Evolutionary conservation across 495 filamentous ascomycete species (phyloP).

Genomic region (Talaromyces stipitatus): DNA sequence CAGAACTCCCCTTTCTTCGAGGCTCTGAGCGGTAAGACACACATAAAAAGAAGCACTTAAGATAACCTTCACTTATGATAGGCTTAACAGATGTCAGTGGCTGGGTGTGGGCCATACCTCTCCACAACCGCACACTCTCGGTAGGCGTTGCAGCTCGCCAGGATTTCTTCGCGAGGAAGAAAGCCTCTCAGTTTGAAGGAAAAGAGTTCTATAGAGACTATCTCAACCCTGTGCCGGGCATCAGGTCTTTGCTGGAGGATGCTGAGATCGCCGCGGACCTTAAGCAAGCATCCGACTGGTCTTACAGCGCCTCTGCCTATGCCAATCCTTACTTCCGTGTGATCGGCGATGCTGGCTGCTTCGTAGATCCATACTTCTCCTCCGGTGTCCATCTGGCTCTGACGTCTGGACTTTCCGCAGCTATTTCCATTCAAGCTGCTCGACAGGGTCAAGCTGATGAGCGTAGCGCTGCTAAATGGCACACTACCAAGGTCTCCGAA

Average conservation of each 20-base stretch:
- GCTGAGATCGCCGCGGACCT: slow-evolving; percentile 25
- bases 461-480: slow-evolving; percentile 33
- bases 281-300: slow-evolving; percentile 35
- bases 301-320: slow-evolving; percentile 34
- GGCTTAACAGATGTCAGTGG: slow-evolving; percentile 15
- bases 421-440: slow-evolving; percentile 25
- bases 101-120: slow-evolving; percentile 29
- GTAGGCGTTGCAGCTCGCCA: slow-evolving; percentile 31
- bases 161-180: slow-evolving; percentile 20
- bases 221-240: slow-evolving; percentile 20
- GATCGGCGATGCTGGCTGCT: slow-evolving; percentile 34
- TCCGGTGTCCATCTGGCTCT: slow-evolving; percentile 45
- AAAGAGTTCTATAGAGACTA: slow-evolving; percentile 32
- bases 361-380: slow-evolving; percentile 38
- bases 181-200: slow-evolving; percentile 11
- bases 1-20: slow-evolving; percentile 28
- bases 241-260: slow-evolving; percentile 17
- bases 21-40: slow-evolving; percentile 19
- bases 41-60: neutral
- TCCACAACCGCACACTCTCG: slow-evolving; percentile 26
- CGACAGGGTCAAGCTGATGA: slow-evolving; percentile 30
- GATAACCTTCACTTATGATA: neutral
- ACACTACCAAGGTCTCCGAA: slow-evolving; percentile 34
- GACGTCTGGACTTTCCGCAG: slow-evolving; percentile 36
- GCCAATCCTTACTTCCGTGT: slow-evolving; percentile 25